Evolutionary conservation across 1,139 yeast species (phyloP), one percentile per base, ranked within the genome.

Genomic region (Arxiozyma slooffiae): DNA sequence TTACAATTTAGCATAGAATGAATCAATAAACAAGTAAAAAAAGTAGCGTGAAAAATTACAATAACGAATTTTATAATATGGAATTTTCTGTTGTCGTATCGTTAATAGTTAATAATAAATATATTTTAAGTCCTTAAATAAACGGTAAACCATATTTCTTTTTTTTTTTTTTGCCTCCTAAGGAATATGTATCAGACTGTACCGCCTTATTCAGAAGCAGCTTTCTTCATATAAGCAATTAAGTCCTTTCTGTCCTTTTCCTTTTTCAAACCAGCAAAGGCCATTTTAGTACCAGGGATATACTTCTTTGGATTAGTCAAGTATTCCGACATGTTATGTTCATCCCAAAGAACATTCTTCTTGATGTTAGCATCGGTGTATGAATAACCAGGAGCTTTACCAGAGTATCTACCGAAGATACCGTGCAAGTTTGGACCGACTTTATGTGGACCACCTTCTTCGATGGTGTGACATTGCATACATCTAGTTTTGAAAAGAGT

Each of bases 241-340:
- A 92, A 79, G 73, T 92, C 97, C 77, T 88, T 87, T 83, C 97
- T 88, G 80, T 92, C 98, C 85, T 89, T 92, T 62, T 90, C 82
- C 82, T 92, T 92, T 90, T 92, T 92, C 75, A 92, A 83, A 77
- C 98, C 98, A 78, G 97, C 98, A 68, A 92, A 92, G 61, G 98
- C 98, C 98, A 92, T 92, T 85, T 92, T 92, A 78, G 97, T 92
- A 75, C 98, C 98, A 70, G 98, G 98, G 66, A 92, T 89, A 79
- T 89, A 92, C 80, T 92, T 92, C 95, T 92, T 92, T 78, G 98
- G 98, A 87, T 92, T 94, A 77, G 85, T 95, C 75, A 92, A 83
- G 83, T 92, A 92, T 73, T 86, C 96, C 65, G 84, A 80, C 85
- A 92, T 80, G 73, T 89, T 80, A 71, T 89, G 92, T 70, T 82